These are phyloP conservation scores for Mytilinidion resinicola DNA, from an alignment of 495 filamentous ascomycete species.

Conservation along the genomic window DNA sequence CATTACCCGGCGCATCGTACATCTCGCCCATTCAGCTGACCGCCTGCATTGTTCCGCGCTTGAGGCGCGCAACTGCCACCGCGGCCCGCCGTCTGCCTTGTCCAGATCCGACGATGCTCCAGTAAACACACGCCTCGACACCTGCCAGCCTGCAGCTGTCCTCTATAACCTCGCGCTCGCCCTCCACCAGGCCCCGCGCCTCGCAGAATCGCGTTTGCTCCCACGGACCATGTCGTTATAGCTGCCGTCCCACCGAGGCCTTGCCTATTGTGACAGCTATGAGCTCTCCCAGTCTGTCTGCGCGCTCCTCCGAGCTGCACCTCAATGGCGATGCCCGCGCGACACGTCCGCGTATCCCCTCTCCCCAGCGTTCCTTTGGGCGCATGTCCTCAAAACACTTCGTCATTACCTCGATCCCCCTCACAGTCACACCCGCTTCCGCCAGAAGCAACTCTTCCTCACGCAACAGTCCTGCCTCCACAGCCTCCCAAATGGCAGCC, in stretches of 20 bases:
- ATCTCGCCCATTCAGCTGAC: constrained; percentile 1
- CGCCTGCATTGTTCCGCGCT: constrained; percentile 3
- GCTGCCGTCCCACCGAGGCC: not conserved
- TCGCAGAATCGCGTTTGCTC: not conserved
- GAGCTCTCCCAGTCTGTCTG: not conserved
- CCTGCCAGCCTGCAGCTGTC: too few species aligned
- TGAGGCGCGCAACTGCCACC: constrained; percentile 1
- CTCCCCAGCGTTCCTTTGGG: not conserved
- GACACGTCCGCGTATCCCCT: constrained; percentile 2
- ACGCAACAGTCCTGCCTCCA: constrained; percentile 16
- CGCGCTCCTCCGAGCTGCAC: not conserved
- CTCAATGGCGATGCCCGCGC: constrained; percentile 16
- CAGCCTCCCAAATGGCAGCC: constrained; percentile 3
- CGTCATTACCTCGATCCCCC: constrained; percentile 6
- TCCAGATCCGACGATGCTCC: constrained; percentile 2
- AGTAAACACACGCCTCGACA: not conserved
- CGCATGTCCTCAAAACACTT: not conserved
- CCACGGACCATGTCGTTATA: not conserved
- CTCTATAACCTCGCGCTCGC: too few species aligned
- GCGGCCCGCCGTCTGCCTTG: not conserved
- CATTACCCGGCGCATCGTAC: not conserved
- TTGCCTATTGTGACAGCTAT: constrained; percentile 5
- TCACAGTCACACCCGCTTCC: constrained; percentile 11
- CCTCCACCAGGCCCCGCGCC: too few species aligned
- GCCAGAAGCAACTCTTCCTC: constrained; percentile 20